Conservation (phyloP, 805 yeast genomes). For the Schwanniomyces pseudopolymorphus region DNA sequence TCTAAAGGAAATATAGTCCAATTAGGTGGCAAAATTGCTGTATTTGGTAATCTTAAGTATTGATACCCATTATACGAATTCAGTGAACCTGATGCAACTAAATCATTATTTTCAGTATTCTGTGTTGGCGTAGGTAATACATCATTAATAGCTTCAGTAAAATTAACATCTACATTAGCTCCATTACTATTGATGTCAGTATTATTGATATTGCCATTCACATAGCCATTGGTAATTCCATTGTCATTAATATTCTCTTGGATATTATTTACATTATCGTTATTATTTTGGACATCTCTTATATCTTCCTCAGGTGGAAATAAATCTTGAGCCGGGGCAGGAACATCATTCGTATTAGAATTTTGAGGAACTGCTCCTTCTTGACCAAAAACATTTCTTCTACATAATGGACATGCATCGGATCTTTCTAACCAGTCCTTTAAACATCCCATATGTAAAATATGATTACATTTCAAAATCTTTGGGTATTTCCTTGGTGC, state of each 20-base stretch:
- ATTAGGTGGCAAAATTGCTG: constrained; percentile 28
- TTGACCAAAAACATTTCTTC: constrained; percentile 56
- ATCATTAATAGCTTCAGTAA: not conserved
- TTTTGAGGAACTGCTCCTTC: not conserved
- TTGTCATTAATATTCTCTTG: not conserved
- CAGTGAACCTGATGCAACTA: not conserved
- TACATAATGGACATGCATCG: constrained; percentile 90
- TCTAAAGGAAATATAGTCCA: constrained; percentile 29
- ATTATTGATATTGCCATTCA: not conserved
- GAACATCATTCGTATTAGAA: not conserved
- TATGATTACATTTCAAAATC: constrained; percentile 80
- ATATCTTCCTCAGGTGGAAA: not conserved
- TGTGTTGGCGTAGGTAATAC: not conserved
- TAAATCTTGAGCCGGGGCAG: not conserved
- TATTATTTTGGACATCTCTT: not conserved
- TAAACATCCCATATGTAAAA: constrained; percentile 84
- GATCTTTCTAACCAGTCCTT: constrained; percentile 92
- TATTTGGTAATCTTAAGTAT: constrained; percentile 19
- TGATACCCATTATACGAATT: constrained; percentile 10
- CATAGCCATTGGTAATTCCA: no score
- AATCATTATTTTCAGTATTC: not conserved
- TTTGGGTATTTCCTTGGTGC: constrained; percentile 58
- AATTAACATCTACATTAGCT: not conserved
- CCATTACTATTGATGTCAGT: not conserved
- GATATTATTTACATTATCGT: not conserved